Evolutionary conservation across 2,329 filamentous ascomycete genomes (phyloP).

Genomic region (Ophiocordyceps unilateralis): DNA sequence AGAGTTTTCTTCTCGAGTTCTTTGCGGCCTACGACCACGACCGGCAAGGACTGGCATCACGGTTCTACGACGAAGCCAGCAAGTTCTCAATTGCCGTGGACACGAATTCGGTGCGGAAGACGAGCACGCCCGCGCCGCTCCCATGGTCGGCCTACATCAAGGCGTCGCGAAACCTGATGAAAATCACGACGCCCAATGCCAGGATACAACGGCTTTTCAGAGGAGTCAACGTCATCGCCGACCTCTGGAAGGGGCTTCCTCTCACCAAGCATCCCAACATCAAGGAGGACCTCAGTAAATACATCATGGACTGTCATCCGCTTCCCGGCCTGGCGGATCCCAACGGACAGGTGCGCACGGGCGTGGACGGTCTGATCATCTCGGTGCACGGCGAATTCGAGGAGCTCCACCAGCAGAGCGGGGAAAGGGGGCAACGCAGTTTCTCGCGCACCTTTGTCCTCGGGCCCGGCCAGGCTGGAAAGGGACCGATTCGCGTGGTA

Average conservation of each 20-base stretch:
- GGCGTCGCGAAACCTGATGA: constrained; percentile 60
- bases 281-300: constrained; percentile 47
- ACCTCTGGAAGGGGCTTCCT: constrained; percentile 54
- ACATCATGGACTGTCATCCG: constrained; percentile 68
- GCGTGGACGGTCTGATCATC: constrained; percentile 63
- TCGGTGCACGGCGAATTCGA: constrained; percentile 74
- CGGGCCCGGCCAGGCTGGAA: constrained; percentile 51
- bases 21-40: constrained; percentile 59
- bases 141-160: constrained; percentile 63
- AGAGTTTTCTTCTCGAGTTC: constrained; percentile 59
- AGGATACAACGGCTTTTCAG: constrained; percentile 48
- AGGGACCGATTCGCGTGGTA: constrained; percentile 53
- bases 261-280: constrained; percentile 60
- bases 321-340: constrained; percentile 56
- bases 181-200: constrained; percentile 41
- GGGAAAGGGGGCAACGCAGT: constrained; percentile 48
- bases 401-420: constrained; percentile 43
- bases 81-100: constrained; percentile 64
- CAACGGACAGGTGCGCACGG: constrained; percentile 40
- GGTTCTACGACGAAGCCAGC: constrained; percentile 61
- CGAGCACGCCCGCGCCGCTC: constrained; percentile 22
- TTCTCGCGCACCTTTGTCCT: constrained; percentile 72
- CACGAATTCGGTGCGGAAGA: constrained; percentile 34
- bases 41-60: constrained; percentile 40
- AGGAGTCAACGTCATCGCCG: constrained; percentile 46